Evolutionary conservation across 2,329 filamentous ascomycete species (phyloP).

Genomic region (Colletotrichum viniferum): DNA sequence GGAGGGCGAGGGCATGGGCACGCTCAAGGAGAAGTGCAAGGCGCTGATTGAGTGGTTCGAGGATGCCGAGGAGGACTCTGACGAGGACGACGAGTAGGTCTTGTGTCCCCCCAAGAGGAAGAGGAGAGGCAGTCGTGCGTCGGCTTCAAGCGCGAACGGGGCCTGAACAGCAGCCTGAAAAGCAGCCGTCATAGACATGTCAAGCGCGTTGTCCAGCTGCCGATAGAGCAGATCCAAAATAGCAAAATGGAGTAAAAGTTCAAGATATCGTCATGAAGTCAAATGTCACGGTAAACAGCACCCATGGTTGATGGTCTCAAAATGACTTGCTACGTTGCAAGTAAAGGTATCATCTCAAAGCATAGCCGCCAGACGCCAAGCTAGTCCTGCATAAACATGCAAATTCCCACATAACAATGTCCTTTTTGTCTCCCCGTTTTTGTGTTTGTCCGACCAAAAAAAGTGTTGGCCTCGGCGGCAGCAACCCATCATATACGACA

Average conservation of each 20-base stretch:
- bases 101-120: background rate
- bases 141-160: background rate
- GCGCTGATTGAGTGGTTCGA: constrained; percentile 85
- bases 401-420: background rate
- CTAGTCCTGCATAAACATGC: background rate
- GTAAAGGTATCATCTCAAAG: constrained; percentile 18
- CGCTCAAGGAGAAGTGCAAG: constrained; percentile 74
- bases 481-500: background rate
- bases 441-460: background rate
- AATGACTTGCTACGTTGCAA: background rate
- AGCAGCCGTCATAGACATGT: background rate
- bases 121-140: background rate
- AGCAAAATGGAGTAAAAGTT: constrained; percentile 4
- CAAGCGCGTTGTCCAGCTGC: background rate
- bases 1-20: constrained; percentile 70
- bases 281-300: background rate
- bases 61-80: constrained; percentile 69
- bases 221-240: background rate
- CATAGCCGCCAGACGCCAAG: constrained; percentile 13
- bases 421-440: background rate
- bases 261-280: background rate
- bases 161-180: background rate
- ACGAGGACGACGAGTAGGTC: constrained; percentile 31
- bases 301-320: background rate
- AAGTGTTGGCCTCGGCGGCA: background rate